Evolutionary conservation across 257 asterid genomes (phyloP).

Genomic region (Solanum habrochaites): DNA sequence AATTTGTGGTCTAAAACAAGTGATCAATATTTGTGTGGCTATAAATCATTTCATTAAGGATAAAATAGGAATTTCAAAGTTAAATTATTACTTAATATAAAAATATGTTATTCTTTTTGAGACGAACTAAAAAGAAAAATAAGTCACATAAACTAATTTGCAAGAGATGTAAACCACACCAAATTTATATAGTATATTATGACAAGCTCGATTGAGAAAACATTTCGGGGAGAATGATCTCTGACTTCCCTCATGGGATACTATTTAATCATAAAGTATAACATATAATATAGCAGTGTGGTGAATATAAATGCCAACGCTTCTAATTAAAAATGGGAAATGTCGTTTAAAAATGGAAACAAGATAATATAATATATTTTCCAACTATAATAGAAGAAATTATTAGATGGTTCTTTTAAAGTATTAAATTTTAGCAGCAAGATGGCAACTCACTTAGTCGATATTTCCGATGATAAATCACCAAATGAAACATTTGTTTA

Average conservation of each 20-base stretch:
- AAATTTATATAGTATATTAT: neutral
- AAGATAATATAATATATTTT: neutral
- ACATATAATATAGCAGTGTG: neutral
- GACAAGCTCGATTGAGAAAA: neutral
- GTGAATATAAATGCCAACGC: neutral
- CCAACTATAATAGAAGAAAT: neutral
- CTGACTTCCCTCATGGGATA: neutral
- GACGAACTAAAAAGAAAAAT: too few species aligned
- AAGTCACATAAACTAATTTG: neutral
- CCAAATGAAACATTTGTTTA: neutral
- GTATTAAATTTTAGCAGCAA: neutral
- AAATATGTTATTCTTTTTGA: too few species aligned
- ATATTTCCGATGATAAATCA: neutral
- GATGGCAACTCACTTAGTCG: neutral
- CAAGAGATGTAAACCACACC: neutral
- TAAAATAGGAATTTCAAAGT: too few species aligned
- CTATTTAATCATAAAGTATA: neutral
- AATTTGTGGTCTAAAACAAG: too few species aligned
- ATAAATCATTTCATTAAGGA: neutral
- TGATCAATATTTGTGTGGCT: too few species aligned
- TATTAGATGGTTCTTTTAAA: neutral
- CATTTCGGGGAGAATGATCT: neutral
- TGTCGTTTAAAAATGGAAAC: neutral
- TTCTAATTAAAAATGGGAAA: neutral
- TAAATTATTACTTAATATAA: too few species aligned